Conservation (phyloP, 176 grass and related monocot genomes). For the Typha latifolia region DNA sequence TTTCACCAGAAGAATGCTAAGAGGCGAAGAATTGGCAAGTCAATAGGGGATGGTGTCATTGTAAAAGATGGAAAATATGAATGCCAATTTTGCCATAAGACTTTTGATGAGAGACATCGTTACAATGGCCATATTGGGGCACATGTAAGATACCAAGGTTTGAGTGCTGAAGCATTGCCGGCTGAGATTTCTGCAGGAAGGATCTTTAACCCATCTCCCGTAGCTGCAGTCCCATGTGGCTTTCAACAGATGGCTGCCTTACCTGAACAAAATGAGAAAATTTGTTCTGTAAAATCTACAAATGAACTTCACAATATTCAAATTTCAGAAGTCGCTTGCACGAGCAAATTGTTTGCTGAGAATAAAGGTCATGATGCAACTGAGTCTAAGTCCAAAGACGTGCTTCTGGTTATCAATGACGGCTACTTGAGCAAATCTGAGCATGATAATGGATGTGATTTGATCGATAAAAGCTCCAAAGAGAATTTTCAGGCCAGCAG, state of each 20-base stretch:
- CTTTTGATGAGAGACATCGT: constrained; percentile 50
- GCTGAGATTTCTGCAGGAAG: constrained; percentile 23
- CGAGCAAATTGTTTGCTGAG: constrained; percentile 17
- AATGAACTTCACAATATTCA: constrained; percentile 22
- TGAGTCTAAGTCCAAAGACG: constrained; percentile 20
- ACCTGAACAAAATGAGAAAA: constrained; percentile 18
- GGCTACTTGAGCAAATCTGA: constrained; percentile 8
- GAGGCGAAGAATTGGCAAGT: constrained; percentile 44
- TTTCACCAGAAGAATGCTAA: constrained; percentile 52
- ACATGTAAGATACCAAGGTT: constrained; percentile 62
- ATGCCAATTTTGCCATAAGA: constrained; percentile 70
- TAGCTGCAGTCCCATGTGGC: constrained; percentile 21
- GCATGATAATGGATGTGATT: constrained; percentile 7
- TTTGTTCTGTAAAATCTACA: constrained; percentile 7
- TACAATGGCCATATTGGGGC: constrained; percentile 63
- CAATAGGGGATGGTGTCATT: constrained; percentile 29
- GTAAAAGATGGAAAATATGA: constrained; percentile 69
- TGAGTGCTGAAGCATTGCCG: constrained; percentile 45
- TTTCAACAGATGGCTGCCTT: constrained; percentile 23
- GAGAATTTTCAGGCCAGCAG: not conserved
- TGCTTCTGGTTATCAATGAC: constrained; percentile 1
- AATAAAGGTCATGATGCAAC: constrained; percentile 21
- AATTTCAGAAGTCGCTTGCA: constrained; percentile 21
- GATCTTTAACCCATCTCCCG: constrained; percentile 13
- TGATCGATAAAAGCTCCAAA: no score